Evolutionary conservation across 2,329 filamentous ascomycete species (phyloP).

Genomic region (Fusarium sp.): DNA sequence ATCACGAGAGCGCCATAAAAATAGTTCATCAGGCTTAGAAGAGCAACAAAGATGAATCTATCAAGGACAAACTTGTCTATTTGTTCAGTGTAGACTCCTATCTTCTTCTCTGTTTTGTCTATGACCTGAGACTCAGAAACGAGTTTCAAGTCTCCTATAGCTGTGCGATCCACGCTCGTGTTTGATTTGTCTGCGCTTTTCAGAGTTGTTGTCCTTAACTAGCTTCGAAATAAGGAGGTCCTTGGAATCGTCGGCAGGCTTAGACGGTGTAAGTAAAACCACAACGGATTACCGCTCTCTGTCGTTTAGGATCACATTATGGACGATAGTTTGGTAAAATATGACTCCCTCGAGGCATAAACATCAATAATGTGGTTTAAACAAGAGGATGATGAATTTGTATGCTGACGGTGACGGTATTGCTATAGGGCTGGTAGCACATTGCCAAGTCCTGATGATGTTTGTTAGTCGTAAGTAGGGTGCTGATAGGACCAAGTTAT

Average conservation of each 20-base stretch:
- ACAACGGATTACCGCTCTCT: neutral
- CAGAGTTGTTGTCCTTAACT: neutral
- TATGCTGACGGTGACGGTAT: too few species aligned
- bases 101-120: neutral
- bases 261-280: neutral
- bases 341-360: rapidly evolving
- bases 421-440: neutral
- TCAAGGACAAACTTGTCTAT: neutral
- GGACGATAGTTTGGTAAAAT: too few species aligned
- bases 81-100: neutral
- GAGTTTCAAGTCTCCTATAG: neutral
- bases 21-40: rapidly evolving
- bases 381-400: neutral
- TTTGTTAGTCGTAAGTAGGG: neutral
- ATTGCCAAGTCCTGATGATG: neutral
- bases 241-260: rapidly evolving
- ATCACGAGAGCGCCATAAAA: rapidly evolving
- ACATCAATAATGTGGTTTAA: neutral
- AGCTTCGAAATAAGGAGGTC: rapidly evolving
- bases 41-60: neutral
- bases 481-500: neutral
- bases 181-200: neutral
- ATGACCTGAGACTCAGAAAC: too few species aligned
- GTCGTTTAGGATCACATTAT: rapidly evolving
- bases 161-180: too few species aligned